These are phyloP conservation scores for Ustilago bromivora DNA, from an alignment of 1,284 basidiomycete species.

Conservation along the genomic window DNA sequence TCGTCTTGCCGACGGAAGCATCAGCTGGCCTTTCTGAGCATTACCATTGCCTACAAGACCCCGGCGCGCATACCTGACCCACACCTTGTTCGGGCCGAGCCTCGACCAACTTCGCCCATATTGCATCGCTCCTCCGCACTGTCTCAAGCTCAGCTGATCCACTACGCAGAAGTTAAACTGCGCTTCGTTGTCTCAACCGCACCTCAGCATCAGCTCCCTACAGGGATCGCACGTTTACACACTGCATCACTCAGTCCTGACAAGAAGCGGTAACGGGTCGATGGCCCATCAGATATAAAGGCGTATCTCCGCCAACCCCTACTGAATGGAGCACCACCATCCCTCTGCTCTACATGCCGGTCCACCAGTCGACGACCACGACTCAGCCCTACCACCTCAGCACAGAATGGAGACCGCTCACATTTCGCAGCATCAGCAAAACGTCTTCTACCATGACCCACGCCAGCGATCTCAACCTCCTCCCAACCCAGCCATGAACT, in stretches of 20 bases:
- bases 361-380: not conserved
- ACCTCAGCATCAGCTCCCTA: not conserved
- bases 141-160: not conserved
- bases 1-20: not conserved
- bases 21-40: not conserved
- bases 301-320: not conserved
- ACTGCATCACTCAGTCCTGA: not conserved
- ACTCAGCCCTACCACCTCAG: not conserved
- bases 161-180: not conserved
- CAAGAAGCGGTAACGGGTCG: conserved; percentile 12
- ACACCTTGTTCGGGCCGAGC: not conserved
- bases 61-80: not conserved
- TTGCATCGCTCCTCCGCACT: not conserved
- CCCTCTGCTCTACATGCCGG: conserved; percentile 10
- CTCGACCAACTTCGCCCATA: not conserved
- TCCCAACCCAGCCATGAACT: conserved; percentile 16
- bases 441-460: conserved; percentile 41
- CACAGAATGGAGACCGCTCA: conserved; percentile 37
- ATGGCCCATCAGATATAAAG: conserved; percentile 12
- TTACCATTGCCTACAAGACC: not conserved
- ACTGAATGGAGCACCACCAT: conserved; percentile 36
- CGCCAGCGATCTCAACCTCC: conserved; percentile 32
- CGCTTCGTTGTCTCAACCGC: not conserved
- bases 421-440: conserved; percentile 26
- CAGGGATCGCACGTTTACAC: conserved; percentile 1